phyloP scores from a whole-genome alignment of 768 basidiomycete species.

The Trametes cubensis region DNA sequence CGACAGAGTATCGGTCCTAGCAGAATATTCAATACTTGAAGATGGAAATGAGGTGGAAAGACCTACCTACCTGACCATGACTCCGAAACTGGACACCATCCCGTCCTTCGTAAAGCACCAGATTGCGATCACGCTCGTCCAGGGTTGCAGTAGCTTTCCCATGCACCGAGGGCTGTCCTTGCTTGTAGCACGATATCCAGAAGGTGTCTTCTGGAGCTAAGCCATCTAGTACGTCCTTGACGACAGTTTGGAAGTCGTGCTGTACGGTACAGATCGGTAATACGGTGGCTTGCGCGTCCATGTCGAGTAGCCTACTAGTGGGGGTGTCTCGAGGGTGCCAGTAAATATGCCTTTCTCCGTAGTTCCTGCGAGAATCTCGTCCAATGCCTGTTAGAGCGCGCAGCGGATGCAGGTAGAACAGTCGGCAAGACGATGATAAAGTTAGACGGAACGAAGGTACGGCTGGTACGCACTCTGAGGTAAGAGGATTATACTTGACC shows the following conservation, averaged over 20 bases:
- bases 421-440: background rate
- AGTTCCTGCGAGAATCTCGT: too few species aligned
- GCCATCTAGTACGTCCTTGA: slow-evolving; percentile 65
- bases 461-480: too few species aligned
- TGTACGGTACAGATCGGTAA: slow-evolving; percentile 62
- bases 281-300: slow-evolving; percentile 17
- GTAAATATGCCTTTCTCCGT: too few species aligned
- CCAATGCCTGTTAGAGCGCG: too few species aligned
- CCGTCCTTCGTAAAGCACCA: slow-evolving; percentile 47
- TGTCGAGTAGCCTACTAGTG: background rate
- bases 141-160: slow-evolving; percentile 59
- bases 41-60: background rate
- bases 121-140: slow-evolving; percentile 55
- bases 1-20: slow-evolving; percentile 44
- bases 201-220: slow-evolving; percentile 59
- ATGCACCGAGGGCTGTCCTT: slow-evolving; percentile 58
- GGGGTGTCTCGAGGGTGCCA: too few species aligned
- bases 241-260: slow-evolving; percentile 58
- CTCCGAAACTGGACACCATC: slow-evolving; percentile 52
- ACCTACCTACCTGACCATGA: slow-evolving; percentile 41
- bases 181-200: slow-evolving; percentile 76
- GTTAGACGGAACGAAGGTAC: background rate
- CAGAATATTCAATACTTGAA: slow-evolving; percentile 6
- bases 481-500: too few species aligned
- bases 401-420: background rate